Conservation (phyloP, 179 eudicot genomes). For the Spinacia oleracea region DNA sequence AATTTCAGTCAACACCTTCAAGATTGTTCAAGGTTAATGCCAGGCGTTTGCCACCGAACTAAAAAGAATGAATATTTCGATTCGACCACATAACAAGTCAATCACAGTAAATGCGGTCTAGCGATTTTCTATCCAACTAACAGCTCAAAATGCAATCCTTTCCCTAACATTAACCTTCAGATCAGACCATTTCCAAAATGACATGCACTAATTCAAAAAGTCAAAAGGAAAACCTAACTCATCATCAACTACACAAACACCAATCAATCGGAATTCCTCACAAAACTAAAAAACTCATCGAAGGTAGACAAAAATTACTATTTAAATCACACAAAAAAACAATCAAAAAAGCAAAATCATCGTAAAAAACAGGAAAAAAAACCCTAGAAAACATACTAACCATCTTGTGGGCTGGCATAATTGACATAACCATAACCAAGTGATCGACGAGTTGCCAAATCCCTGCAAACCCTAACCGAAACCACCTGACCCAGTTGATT, state of each 20-base stretch:
- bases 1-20: neutral
- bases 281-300: neutral
- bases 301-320: neutral
- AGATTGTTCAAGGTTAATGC: neutral
- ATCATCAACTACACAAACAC: neutral
- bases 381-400: neutral
- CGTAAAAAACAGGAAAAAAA: neutral
- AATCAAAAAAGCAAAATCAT: neutral
- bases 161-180: neutral
- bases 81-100: too few species aligned
- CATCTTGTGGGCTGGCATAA: conserved; percentile 26
- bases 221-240: neutral
- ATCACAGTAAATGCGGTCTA: too few species aligned
- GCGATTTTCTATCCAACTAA: neutral
- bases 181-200: neutral
- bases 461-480: conserved; percentile 46
- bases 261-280: neutral
- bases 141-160: neutral
- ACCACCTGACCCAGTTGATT: conserved; percentile 41
- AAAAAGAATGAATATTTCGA: neutral
- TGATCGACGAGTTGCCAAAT: conserved; percentile 34
- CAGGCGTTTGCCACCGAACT: too few species aligned
- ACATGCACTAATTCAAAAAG: neutral
- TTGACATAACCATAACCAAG: conserved; percentile 56
- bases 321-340: neutral